Conservation (phyloP, 2,329 filamentous ascomycete species). For the Verticillium nubilum region DNA sequence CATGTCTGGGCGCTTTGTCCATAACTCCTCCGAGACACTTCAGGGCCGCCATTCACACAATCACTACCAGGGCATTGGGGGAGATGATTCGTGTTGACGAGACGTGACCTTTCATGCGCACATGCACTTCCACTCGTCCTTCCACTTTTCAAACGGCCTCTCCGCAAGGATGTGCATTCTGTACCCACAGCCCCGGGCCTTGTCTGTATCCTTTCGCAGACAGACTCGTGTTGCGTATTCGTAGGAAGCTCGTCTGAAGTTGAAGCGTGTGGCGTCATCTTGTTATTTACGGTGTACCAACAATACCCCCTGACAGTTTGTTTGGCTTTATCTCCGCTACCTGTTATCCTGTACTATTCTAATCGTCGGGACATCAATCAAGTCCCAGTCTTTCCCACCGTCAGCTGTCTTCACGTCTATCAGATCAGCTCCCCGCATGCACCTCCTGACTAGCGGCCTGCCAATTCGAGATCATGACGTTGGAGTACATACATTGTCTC, state of each 20-base stretch:
- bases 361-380: background rate
- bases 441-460: background rate
- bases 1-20: background rate
- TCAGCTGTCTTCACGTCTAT: background rate
- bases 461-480: too few species aligned
- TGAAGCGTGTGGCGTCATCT: background rate
- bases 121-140: background rate
- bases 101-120: constrained; percentile 3
- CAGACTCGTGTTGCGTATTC: background rate
- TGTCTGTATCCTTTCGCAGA: background rate
- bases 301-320: background rate
- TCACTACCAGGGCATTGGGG: background rate
- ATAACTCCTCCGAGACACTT: background rate
- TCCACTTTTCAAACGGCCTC: background rate
- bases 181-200: background rate
- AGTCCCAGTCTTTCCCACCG: background rate
- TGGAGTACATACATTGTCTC: background rate
- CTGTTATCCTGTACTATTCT: background rate
- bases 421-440: background rate
- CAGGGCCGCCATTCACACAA: background rate
- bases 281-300: background rate
- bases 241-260: background rate
- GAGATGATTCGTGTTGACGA: constrained; percentile 1
- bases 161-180: background rate
- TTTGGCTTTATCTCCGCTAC: background rate